These are phyloP conservation scores for Tricholoma saponaceum DNA, from an alignment of 768 basidiomycete genomes.

Conservation along the genomic window DNA sequence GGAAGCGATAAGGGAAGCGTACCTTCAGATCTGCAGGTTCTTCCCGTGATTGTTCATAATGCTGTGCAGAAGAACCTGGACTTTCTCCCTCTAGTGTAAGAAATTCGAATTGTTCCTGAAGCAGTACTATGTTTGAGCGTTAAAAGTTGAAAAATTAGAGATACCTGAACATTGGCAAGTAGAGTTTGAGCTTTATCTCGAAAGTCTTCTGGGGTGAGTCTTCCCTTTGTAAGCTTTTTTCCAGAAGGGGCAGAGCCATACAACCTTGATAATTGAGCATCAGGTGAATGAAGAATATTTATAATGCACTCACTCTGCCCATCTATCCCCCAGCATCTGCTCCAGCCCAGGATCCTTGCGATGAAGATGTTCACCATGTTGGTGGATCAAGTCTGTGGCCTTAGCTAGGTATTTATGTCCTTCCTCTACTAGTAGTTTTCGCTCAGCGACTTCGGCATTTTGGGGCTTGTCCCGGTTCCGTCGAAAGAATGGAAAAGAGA, in stretches of 20 bases:
- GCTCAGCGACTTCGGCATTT: slow-evolving; percentile 13
- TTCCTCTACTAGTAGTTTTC: slow-evolving; percentile 16
- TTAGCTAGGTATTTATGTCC: slow-evolving; percentile 18
- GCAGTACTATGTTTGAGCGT: not conserved
- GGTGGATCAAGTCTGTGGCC: slow-evolving; percentile 16
- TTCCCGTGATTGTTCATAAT: slow-evolving; percentile 1
- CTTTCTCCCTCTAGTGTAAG: not conserved
- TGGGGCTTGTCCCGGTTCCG: slow-evolving; percentile 13
- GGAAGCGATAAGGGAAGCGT: not conserved
- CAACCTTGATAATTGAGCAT: slow-evolving; percentile 10
- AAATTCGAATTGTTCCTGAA: not conserved
- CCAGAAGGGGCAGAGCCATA: slow-evolving; percentile 18
- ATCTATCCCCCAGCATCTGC: slow-evolving; percentile 16
- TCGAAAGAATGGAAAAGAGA: slow-evolving; percentile 12
- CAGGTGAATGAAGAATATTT: not conserved
- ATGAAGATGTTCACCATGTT: slow-evolving; percentile 15
- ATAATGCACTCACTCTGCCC: slow-evolving; percentile 17
- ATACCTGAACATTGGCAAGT: slow-evolving; percentile 17
- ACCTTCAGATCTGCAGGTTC: slow-evolving; percentile 4
- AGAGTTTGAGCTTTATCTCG: slow-evolving; percentile 14
- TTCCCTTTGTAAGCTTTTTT: slow-evolving; percentile 19
- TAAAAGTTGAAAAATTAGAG: not conserved
- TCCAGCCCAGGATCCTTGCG: slow-evolving; percentile 14
- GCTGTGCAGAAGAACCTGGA: slow-evolving; percentile 3
- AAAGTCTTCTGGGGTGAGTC: slow-evolving; percentile 16